Conservation (phyloP, 768 basidiomycete species). For the Phaeotremella skinneri region DNA sequence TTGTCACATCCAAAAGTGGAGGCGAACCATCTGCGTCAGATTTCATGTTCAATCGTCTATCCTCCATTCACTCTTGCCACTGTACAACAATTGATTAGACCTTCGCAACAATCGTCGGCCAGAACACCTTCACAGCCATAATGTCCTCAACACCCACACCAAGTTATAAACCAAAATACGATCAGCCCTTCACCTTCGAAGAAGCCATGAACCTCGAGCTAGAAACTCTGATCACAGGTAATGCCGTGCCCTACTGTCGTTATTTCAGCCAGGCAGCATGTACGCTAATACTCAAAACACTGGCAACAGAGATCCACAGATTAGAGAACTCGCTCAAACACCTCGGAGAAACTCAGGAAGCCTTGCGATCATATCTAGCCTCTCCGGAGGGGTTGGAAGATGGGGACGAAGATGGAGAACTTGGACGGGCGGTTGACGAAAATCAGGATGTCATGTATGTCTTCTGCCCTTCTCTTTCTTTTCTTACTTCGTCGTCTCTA, state of each 20-base stretch:
- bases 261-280: not conserved
- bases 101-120: too few species aligned
- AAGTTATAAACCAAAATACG: constrained; percentile 30
- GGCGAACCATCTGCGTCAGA: not conserved
- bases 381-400: constrained; percentile 11
- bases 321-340: constrained; percentile 37
- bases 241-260: constrained; percentile 7
- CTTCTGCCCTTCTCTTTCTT: not conserved
- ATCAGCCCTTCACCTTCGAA: constrained; percentile 42
- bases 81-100: too few species aligned
- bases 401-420: constrained; percentile 18
- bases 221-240: constrained; percentile 34
- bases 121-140: not conserved
- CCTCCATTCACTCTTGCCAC: too few species aligned
- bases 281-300: not conserved
- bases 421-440: constrained; percentile 22
- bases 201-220: constrained; percentile 40
- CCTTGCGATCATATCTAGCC: constrained; percentile 22
- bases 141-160: constrained; percentile 14
- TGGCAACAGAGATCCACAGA: constrained; percentile 30
- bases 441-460: constrained; percentile 43
- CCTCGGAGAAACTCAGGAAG: constrained; percentile 27
- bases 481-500: not conserved
- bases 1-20: too few species aligned
- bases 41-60: not conserved